Evolutionary conservation across 192 early-diverging fungal genomes (phyloP).

Genomic region (Coemansia sp.): DNA sequence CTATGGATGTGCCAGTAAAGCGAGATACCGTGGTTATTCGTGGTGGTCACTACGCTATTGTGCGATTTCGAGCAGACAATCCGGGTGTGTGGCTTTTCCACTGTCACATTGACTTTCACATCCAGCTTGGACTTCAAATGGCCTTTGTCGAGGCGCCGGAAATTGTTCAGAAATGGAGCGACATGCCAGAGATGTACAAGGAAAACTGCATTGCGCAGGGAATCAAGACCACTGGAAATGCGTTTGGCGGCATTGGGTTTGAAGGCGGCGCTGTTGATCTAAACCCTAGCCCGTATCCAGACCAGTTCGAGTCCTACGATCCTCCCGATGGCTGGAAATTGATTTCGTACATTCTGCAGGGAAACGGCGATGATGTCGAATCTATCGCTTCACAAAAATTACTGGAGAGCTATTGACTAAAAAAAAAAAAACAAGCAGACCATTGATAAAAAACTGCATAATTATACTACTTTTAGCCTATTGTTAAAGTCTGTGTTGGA

Average conservation of each 20-base stretch:
- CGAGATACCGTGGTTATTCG: conserved; percentile 75
- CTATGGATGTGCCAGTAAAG: conserved; percentile 16
- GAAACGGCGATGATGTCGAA: conserved; percentile 5
- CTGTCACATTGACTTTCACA: conserved; percentile 68
- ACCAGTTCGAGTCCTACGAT: conserved; percentile 38
- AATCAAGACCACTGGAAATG: conserved; percentile 66
- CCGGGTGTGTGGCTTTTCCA: conserved; percentile 85
- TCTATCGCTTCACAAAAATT: conserved; percentile 2
- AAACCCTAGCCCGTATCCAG: conserved; percentile 30
- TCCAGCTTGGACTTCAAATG: conserved; percentile 70
- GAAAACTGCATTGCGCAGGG: conserved; percentile 69
- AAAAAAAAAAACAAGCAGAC: background rate
- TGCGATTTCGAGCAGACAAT: conserved; percentile 79
- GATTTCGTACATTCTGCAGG: conserved; percentile 44
- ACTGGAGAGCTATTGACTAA: background rate
- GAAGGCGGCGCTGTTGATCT: conserved; percentile 54
- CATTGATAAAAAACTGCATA: background rate
- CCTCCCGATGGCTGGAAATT: conserved; percentile 43
- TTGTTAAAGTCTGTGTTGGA: no score
- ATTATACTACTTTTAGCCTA: no score
- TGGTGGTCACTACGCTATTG: conserved; percentile 62
- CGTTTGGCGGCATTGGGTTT: conserved; percentile 67
- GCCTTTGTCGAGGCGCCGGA: conserved; percentile 74
- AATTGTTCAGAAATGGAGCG: conserved; percentile 50
- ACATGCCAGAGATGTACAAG: conserved; percentile 54